Base-by-base conservation (phyloP, 2,329 filamentous ascomycete species). In the Salinomyces thailandicus region DNA sequence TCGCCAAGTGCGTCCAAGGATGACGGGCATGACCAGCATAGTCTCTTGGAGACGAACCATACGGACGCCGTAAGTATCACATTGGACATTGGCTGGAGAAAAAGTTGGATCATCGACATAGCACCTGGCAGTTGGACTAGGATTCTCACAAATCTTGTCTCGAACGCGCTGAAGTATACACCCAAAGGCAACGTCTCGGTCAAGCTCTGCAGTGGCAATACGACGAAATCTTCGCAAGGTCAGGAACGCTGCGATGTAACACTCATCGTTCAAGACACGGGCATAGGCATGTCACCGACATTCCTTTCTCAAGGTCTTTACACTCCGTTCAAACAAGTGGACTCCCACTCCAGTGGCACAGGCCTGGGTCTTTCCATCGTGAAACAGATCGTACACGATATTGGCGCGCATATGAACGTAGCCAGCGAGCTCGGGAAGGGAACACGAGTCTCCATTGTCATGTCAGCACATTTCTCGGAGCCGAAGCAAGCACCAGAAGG, bases 131-230 rank as follows among this genome's bases (percentile, higher is more conserved):
- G 11, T 30, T 57, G 63, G 43, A 50, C 61, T n/a, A 54, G 66
- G 5, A 60, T 69, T 13, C 50, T 68, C 27, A 68, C 67, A 62
- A 69, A 69, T 34, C 35, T 69, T 1, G 58, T 68, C 5, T 63
- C 63, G 1, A 69, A 69, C 46, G 54, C 63, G 2, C 47, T 69
- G 15, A 69, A 69, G 43, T 67, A 68, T 43, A 67, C 62, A 1
- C 28, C 48, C 1, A 8, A n/a, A n/a, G 39, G 50, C n/a, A 30
- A 9, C 11, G 27, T 30, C 11, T 8, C 27, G 8, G 14, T 30
- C 11, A 30, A 30, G 27, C 27, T 30, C 14, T 8, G 8, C 8
- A 16, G 11, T 16, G 27, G 27, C 3, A 16, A 30, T 8, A 30
- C 15, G 11, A 13, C 27, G 27, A 13, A 7, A 7, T 9, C 22